Conservation (phyloP, 345 rosid genomes). For the Luvunga scandens region DNA sequence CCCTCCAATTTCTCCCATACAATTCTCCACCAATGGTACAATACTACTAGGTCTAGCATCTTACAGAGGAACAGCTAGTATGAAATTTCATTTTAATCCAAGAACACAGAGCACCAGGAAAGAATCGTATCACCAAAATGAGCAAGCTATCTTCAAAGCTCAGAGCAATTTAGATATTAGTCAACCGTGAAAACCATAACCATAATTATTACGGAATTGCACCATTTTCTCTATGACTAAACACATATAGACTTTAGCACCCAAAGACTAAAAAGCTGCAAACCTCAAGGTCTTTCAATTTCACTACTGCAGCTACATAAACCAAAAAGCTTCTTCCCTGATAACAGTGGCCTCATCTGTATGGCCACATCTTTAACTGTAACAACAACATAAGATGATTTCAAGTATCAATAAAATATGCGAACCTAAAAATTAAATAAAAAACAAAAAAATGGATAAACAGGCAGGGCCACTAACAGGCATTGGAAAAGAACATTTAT, state of each 20-base stretch:
- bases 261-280: slow-evolving; percentile 2
- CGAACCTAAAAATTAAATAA: not conserved
- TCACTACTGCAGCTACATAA: slow-evolving; percentile 85
- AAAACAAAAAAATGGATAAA: not conserved
- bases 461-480: not conserved
- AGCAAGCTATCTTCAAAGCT: not conserved
- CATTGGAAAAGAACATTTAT: too few species aligned
- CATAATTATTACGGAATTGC: not conserved
- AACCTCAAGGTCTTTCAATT: slow-evolving; percentile 84
- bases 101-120: not conserved
- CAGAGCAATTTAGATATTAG: not conserved
- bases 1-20: not conserved
- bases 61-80: not conserved
- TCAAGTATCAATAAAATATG: not conserved
- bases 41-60: not conserved
- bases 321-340: slow-evolving; percentile 73
- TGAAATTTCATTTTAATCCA: not conserved
- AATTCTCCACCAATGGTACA: not conserved
- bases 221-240: not conserved
- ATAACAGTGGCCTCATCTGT: slow-evolving; percentile 56
- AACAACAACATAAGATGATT: not conserved
- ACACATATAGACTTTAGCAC: not conserved
- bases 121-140: not conserved
- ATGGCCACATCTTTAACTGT: slow-evolving; percentile 66
- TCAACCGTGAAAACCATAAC: not conserved